A percentile compares a stretch with the other conserved stretches of the same genome.
These are phyloP conservation scores for Paraphoma sp. DNA, from an alignment of 2,329 filamentous ascomycete genomes.

Conservation along the genomic window DNA sequence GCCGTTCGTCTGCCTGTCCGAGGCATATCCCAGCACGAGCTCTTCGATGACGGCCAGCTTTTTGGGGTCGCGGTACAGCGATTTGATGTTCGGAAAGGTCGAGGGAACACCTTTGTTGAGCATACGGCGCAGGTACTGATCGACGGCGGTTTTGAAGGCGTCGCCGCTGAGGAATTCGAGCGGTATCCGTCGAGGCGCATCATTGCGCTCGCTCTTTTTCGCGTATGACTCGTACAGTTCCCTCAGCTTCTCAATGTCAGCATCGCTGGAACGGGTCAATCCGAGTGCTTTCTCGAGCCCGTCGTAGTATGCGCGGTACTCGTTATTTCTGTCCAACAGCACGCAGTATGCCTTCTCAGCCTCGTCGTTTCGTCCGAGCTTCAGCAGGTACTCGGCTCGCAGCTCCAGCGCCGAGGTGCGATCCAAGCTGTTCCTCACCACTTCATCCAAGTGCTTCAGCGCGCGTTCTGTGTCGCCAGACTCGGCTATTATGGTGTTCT, in stretches of 20 bases:
- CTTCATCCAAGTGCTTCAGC: constrained; percentile 81
- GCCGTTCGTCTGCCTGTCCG: constrained; percentile 62
- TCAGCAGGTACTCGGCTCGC: constrained; percentile 81
- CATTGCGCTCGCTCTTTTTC: constrained; percentile 79
- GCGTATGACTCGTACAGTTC: constrained; percentile 84
- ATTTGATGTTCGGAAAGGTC: constrained; percentile 95
- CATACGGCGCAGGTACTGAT: constrained; percentile 82
- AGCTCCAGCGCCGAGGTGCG: constrained; percentile 84
- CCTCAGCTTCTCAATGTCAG: constrained; percentile 73
- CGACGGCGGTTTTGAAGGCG: constrained; percentile 78
- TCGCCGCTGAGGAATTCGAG: constrained; percentile 85
- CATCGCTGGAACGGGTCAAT: constrained; percentile 65
- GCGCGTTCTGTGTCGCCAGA: constrained; percentile 82
- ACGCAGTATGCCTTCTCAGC: constrained; percentile 81
- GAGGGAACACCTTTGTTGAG: constrained; percentile 93
- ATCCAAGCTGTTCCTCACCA: constrained; percentile 81
- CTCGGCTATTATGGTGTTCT: constrained; percentile 93
- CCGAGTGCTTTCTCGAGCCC: constrained; percentile 74
- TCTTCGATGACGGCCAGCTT: constrained; percentile 81
- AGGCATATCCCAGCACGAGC: constrained; percentile 79
- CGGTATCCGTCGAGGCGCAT: constrained; percentile 84
- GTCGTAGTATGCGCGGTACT: constrained; percentile 86
- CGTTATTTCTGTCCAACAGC: constrained; percentile 84
- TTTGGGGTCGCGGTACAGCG: constrained; percentile 77
- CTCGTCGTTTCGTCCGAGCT: constrained; percentile 78